Conservation (phyloP, 768 basidiomycete species). For the Rhizopogon roseolus region DNA sequence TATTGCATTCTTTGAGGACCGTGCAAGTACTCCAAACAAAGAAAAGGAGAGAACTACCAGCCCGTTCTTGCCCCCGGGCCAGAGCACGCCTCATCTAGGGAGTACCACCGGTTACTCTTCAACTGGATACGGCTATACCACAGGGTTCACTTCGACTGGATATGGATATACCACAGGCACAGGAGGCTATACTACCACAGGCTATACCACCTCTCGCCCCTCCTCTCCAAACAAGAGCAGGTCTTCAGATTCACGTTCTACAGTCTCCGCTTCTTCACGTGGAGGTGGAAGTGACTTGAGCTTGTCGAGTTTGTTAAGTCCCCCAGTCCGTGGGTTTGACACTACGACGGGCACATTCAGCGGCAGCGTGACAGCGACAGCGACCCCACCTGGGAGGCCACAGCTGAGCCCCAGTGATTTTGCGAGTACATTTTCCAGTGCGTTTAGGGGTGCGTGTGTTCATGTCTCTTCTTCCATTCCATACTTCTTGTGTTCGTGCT, state of each 20-base stretch:
- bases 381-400: constrained; percentile 14
- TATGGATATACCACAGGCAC: constrained; percentile 14
- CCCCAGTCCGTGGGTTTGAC: constrained; percentile 24
- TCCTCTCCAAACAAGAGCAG: constrained; percentile 45
- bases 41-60: constrained; percentile 48
- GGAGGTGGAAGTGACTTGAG: background rate
- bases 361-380: constrained; percentile 25
- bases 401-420: constrained; percentile 33
- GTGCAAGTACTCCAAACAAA: constrained; percentile 35
- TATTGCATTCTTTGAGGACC: constrained; percentile 70
- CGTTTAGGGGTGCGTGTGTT: constrained; percentile 23
- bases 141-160: constrained; percentile 16
- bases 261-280: constrained; percentile 11
- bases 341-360: background rate
- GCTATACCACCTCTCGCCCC: constrained; percentile 32
- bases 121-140: constrained; percentile 26
- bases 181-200: constrained; percentile 10
- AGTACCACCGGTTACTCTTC: constrained; percentile 32
- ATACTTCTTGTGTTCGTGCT: constrained; percentile 56
- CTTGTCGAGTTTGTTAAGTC: constrained; percentile 44
- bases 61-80: constrained; percentile 26
- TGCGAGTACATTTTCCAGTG: constrained; percentile 32
- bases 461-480: constrained; percentile 32
- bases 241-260: constrained; percentile 25
- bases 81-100: constrained; percentile 36